Evolutionary conservation across 306 rosid genomes (phyloP), one percentile per base, ranked within the genome.

Genomic region (Luffa acutangula): DNA sequence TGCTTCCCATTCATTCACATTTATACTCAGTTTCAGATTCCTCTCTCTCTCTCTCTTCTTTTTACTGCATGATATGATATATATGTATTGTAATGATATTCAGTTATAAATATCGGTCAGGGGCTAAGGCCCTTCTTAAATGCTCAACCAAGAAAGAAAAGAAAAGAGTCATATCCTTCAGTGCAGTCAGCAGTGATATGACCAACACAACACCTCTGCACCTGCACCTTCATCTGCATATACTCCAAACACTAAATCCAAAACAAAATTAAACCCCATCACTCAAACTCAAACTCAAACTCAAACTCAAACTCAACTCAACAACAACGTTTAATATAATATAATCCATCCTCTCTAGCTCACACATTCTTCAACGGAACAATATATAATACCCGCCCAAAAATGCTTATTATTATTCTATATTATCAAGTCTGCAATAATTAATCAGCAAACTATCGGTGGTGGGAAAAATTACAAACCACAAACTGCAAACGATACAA

Each of bases 161-260:
- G 3, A 58, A 33, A 18, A 43, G 3, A 9, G 33, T 37, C 25
- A 7, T 20, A n/a, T 52, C 45, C 49, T 54, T 34, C 15, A 7
- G 13, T 79, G 31, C 31, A 25, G 31, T 25, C 31, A 25, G 64
- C 15, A 25, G 58, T 81, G 78, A 74, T 83, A 82, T 31, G 83
- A 31, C 88, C 90, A 83, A 83, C 83, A 86, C 80, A 65, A 82
- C 76, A 53, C 85, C 7, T 36, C 31, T 66, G 49, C 31, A 39
- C 9, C 72, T 70, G 45, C 86, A 82, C 54, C 25, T 54, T 8
- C 60, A 18, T 67, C 31, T 25, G 8, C 86, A 81, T 66, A 78
- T 82, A 82, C 81, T 90, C 91, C 89, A 80, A 88, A 84, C 88
- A 85, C 75, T 79, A 81, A 84, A 85, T 87, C 92, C 90, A 90